Conservation (phyloP, 441 rosid species). For the Aquilaria agallochum region DNA sequence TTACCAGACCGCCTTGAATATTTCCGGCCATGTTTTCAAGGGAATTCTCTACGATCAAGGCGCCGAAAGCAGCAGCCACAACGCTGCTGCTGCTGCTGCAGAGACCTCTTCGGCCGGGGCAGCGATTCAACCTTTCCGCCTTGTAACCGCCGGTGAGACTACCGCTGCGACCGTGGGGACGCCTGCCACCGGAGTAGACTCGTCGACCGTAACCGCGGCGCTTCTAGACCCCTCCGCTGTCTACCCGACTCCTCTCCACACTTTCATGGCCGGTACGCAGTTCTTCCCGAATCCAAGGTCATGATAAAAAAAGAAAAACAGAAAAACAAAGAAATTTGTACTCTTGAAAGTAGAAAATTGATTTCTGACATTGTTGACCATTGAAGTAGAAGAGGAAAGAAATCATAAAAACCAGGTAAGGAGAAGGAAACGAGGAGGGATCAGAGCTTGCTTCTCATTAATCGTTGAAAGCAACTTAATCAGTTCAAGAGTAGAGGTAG, state of each 20-base stretch:
- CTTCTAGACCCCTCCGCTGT: slow-evolving; percentile 45
- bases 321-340: not conserved
- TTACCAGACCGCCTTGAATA: slow-evolving; percentile 71
- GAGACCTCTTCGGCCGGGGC: slow-evolving; percentile 36
- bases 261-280: slow-evolving; percentile 74
- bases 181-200: not conserved
- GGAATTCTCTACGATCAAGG: slow-evolving; percentile 88
- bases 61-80: slow-evolving; percentile 38
- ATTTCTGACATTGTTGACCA: slow-evolving; percentile 7
- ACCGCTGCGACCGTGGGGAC: slow-evolving; percentile 24
- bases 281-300: slow-evolving; percentile 62
- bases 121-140: slow-evolving; percentile 30
- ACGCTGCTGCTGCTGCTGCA: slow-evolving; percentile 18
- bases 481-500: too few species aligned
- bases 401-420: not conserved
- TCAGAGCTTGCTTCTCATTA: slow-evolving; percentile 7
- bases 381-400: slow-evolving; percentile 13
- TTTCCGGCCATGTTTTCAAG: slow-evolving; percentile 72
- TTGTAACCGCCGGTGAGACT: slow-evolving; percentile 35
- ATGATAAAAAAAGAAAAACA: slow-evolving; percentile 8
- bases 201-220: slow-evolving; percentile 19
- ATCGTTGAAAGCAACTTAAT: not conserved
- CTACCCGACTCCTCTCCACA: slow-evolving; percentile 53
- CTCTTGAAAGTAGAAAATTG: not conserved
- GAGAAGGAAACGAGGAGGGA: slow-evolving; percentile 9